Conservation (phyloP, 352 stramenopile species). For the Aphanomyces astaci region DNA sequence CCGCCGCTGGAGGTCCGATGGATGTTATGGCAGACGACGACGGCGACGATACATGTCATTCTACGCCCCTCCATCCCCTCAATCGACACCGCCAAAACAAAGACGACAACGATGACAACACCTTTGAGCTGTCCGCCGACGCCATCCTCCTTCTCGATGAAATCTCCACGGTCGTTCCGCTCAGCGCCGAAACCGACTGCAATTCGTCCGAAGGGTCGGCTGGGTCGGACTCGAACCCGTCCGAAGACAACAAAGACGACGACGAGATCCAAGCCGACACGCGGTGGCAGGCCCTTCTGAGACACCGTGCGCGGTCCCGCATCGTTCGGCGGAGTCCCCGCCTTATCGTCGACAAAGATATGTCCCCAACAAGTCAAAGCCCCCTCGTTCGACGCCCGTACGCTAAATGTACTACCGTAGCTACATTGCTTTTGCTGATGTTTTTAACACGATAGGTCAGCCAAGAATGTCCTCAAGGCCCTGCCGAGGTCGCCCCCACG, state of each 20-base stretch:
- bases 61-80: no score
- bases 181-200: conserved; percentile 30
- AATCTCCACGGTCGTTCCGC: conserved; percentile 53
- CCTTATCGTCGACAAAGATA: not conserved
- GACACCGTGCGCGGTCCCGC: not conserved
- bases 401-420: not conserved
- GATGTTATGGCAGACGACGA: not conserved
- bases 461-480: not conserved
- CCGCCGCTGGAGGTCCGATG: no score
- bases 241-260: conserved; percentile 57
- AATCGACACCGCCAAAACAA: not conserved
- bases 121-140: conserved; percentile 9
- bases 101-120: not conserved
- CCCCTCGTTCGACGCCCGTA: conserved; percentile 2
- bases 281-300: conserved; percentile 3
- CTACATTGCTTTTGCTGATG: no score
- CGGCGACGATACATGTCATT: not conserved
- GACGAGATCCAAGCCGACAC: conserved; percentile 31
- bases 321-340: not conserved
- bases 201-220: conserved; percentile 31
- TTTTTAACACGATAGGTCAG: no score
- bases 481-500: not conserved
- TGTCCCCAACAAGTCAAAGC: not conserved
- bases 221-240: conserved; percentile 66
- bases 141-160: conserved; percentile 44